Evolutionary conservation across 2,329 filamentous ascomycete species (phyloP).

Genomic region (Stylonectria norvegica): DNA sequence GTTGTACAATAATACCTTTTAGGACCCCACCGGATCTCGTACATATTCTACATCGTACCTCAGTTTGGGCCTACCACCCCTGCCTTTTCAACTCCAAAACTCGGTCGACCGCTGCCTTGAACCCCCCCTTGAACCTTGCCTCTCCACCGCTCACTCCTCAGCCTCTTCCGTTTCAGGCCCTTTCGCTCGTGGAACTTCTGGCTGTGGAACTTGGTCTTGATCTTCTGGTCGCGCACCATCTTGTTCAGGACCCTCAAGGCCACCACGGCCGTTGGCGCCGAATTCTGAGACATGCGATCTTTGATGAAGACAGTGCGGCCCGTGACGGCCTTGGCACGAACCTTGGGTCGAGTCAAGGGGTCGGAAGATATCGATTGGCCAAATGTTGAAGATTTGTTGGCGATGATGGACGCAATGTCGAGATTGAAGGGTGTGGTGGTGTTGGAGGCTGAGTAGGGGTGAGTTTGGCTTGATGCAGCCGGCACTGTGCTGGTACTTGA

Average conservation of each 20-base stretch:
- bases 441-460: slow-evolving; percentile 28
- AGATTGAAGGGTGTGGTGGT: slow-evolving; percentile 19
- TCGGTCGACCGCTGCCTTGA: slow-evolving; percentile 59
- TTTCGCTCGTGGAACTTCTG: slow-evolving; percentile 74
- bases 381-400: slow-evolving; percentile 27
- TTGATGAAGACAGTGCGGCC: slow-evolving; percentile 39
- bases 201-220: slow-evolving; percentile 51
- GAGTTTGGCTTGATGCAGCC: slow-evolving; percentile 1
- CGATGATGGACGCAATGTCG: slow-evolving; percentile 37
- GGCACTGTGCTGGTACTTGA: slow-evolving; percentile 3
- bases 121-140: slow-evolving; percentile 64
- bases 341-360: slow-evolving; percentile 27
- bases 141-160: slow-evolving; percentile 68
- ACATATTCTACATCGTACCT: slow-evolving; percentile 15
- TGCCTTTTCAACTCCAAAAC: slow-evolving; percentile 70
- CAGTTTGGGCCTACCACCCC: slow-evolving; percentile 72
- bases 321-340: slow-evolving; percentile 33
- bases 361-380: slow-evolving; percentile 16
- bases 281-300: slow-evolving; percentile 24
- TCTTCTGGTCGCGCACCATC: slow-evolving; percentile 48
- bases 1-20: slow-evolving; percentile 25
- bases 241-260: slow-evolving; percentile 43
- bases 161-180: slow-evolving; percentile 73
- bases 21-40: neutral
- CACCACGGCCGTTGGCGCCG: slow-evolving; percentile 39